Conservation (phyloP, 192 early-diverging fungal genomes). For the Geranomyces michiganensis region DNA sequence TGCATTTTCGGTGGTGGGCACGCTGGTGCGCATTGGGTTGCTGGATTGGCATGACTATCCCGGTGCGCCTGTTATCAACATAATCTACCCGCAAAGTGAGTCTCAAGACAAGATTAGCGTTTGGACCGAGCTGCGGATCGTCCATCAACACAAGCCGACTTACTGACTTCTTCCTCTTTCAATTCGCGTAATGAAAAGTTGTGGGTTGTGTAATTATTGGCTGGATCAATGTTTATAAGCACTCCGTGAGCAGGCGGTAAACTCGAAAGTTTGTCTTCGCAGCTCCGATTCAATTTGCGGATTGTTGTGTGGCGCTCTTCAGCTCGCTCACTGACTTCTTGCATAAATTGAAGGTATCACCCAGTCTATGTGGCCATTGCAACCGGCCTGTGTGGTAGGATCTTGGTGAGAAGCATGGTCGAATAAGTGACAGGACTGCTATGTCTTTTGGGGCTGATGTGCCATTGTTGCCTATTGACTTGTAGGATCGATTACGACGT, state of each 20-base stretch:
- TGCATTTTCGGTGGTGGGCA: constrained; percentile 26
- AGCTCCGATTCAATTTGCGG: too few relatives aligned
- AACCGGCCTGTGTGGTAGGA: constrained; percentile 46
- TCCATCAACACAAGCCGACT: too few relatives aligned
- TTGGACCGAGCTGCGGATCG: too few relatives aligned
- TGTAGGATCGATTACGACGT: constrained; percentile 38
- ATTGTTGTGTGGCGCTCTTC: too few relatives aligned
- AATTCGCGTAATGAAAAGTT: too few relatives aligned
- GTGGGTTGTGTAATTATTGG: constrained; percentile 44
- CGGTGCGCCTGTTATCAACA: constrained; percentile 27
- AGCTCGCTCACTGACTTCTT: too few relatives aligned
- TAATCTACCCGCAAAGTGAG: constrained; percentile 34
- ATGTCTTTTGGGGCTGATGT: too few relatives aligned
- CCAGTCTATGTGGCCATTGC: constrained; percentile 38
- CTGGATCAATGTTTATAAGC: constrained; percentile 23
- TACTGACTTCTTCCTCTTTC: neutral
- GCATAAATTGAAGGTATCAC: too few relatives aligned
- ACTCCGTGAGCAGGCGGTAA: neutral
- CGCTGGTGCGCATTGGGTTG: constrained; percentile 26
- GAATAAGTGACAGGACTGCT: too few relatives aligned
- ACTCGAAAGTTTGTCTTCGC: neutral
- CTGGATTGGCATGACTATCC: constrained; percentile 23
- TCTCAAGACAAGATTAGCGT: too few relatives aligned
- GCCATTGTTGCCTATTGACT: too few relatives aligned
- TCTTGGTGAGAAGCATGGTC: neutral